A percentile compares a stretch with the other conserved stretches of the same genome.
Conservation (phyloP, 108 stramenopile genomes). For the Fistulifera pelliculosa region DNA sequence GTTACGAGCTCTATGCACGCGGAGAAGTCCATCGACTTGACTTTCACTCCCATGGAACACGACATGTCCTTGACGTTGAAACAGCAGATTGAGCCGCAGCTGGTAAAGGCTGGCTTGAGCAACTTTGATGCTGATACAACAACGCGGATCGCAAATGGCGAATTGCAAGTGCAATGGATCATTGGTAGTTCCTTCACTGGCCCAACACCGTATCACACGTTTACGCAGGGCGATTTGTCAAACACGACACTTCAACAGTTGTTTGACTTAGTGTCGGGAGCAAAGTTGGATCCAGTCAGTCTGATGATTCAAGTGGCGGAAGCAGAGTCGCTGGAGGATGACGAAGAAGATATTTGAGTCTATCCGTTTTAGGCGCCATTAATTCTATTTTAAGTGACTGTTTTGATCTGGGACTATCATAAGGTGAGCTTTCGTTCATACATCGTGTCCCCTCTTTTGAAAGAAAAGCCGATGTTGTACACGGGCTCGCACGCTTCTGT, state of each 20-base stretch:
- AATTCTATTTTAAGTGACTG: no score
- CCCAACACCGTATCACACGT: conserved; percentile 15
- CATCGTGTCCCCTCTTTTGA: no score
- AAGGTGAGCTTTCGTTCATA: no score
- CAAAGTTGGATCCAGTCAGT: conserved; percentile 18
- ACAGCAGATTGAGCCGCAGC: conserved; percentile 10
- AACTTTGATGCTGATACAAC: conserved; percentile 13
- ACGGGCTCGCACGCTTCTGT: no score
- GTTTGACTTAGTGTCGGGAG: conserved; percentile 18
- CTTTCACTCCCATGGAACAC: conserved; percentile 2
- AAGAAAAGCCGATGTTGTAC: no score
- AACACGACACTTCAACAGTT: conserved; percentile 20
- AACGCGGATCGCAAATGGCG: conserved; percentile 7
- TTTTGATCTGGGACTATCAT: no score
- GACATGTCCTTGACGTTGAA: conserved; percentile 8
- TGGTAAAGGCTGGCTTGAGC: conserved; percentile 7
- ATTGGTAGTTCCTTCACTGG: conserved; percentile 15
- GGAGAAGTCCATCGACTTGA: conserved; percentile 9
- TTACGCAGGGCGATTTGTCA: conserved; percentile 19
- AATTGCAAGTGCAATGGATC: conserved; percentile 15
- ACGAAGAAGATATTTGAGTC: conserved; percentile 24
- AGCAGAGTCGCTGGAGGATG: conserved; percentile 11
- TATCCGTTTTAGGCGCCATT: no score
- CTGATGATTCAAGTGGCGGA: conserved; percentile 17
- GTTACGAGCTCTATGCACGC: conserved; percentile 10